A percentile compares a stretch with the other conserved stretches of the same genome.
Conservation (phyloP, 371 early-diverging fungal species). For the Saksenaea oblongispora region DNA sequence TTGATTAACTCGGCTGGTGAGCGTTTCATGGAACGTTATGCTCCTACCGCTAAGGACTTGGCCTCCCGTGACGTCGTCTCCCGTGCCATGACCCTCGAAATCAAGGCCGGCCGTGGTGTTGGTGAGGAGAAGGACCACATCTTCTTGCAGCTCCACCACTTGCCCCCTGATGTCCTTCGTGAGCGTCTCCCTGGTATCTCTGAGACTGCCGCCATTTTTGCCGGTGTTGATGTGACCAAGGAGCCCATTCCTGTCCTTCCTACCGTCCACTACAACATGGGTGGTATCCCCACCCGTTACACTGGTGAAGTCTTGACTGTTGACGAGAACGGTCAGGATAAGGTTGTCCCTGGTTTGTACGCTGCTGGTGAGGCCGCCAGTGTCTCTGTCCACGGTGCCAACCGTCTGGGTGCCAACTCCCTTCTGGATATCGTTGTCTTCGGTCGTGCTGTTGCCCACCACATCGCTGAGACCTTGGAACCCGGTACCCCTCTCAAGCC, state of each 20-base stretch:
- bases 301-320: slow-evolving; percentile 92
- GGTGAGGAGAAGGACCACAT: slow-evolving; percentile 97
- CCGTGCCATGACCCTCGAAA: slow-evolving; percentile 97
- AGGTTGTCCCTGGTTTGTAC: slow-evolving; percentile 90
- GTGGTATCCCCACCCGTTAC: slow-evolving; percentile 97
- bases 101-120: slow-evolving; percentile 96
- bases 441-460: slow-evolving; percentile 94
- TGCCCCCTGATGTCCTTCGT: slow-evolving; percentile 90
- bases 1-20: slow-evolving; percentile 91
- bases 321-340: slow-evolving; percentile 73
- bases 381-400: slow-evolving; percentile 96
- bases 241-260: slow-evolving; percentile 99
- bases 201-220: slow-evolving; percentile 97
- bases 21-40: slow-evolving; percentile 99
- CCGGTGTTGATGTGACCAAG: slow-evolving; percentile 98
- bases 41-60: slow-evolving; percentile 97
- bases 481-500: slow-evolving; percentile 87
- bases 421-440: slow-evolving; percentile 96
- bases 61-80: slow-evolving; percentile 98
- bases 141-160: slow-evolving; percentile 93
- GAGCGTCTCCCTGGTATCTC: slow-evolving; percentile 98
- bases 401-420: slow-evolving; percentile 98
- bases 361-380: slow-evolving; percentile 95
- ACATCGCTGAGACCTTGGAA: slow-evolving; percentile 87
- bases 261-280: slow-evolving; percentile 99